Percentiles rank a stretch among this genome's conserved stretches.
Conservation (phyloP, 2,329 filamentous ascomycete genomes). For the Canariomyces notabilis region DNA sequence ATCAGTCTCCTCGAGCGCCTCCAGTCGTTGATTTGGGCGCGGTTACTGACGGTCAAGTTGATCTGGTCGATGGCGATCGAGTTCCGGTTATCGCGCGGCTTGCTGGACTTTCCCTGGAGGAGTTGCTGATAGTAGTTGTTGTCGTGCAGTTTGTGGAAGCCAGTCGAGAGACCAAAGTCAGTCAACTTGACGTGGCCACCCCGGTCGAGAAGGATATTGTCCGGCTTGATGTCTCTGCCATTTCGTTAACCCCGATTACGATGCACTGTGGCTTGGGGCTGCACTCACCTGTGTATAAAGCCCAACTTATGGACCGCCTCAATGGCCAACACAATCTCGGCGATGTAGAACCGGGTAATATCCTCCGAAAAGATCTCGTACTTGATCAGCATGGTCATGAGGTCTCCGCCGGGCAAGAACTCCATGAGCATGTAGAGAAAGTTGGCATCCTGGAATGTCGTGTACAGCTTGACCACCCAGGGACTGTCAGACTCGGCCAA, state of each 20-base stretch:
- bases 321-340: constrained; percentile 95
- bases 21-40: constrained; percentile 98
- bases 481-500: constrained; percentile 98
- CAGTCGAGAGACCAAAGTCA: constrained; percentile 95
- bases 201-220: constrained; percentile 94
- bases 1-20: constrained; percentile 90
- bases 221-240: constrained; percentile 86
- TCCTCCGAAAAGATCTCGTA: constrained; percentile 99
- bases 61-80: constrained; percentile 97
- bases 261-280: not conserved
- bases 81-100: constrained; percentile 75
- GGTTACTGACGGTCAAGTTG: constrained; percentile 95
- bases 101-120: constrained; percentile 71
- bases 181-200: constrained; percentile 97
- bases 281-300: constrained; percentile 88
- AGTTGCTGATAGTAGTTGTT: constrained; percentile 98
- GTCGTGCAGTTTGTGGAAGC: constrained; percentile 96
- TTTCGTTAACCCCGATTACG: not conserved
- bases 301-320: constrained; percentile 97
- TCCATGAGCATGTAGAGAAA: constrained; percentile 99
- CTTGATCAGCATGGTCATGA: constrained; percentile 99
- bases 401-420: constrained; percentile 92
- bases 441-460: constrained; percentile 92
- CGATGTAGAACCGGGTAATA: constrained; percentile 98
- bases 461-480: constrained; percentile 98